Base-by-base conservation (phyloP, 1,139 yeast species). In the Geotrichum fermentans region DNA sequence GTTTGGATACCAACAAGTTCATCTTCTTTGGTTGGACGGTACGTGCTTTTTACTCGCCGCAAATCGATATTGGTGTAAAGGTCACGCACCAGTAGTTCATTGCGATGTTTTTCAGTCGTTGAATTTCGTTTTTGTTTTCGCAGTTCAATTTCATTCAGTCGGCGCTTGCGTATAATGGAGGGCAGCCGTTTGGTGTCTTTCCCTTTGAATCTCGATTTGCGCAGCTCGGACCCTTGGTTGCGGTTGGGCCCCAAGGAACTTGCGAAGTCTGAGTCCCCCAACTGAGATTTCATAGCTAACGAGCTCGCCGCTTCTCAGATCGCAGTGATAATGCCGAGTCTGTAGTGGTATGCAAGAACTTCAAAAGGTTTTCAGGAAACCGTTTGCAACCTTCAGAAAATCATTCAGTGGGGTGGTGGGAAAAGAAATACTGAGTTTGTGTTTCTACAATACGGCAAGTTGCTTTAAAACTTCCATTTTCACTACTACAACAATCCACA, bases 91-190 rank as follows among this genome's bases (percentile, higher is more conserved):
- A 40, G 24, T 2, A 29, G 28, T 18, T 40, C 43, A 17, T 20
- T 40, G 2, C 35, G 33, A 10, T 21, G 33, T n/a, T 32, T 21
- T 8, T 6, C 33, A 14, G 17, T 8, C 18, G 22, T 17, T 40
- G 26, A 17, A 6, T 24, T 21, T 10, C 36, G 80, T 70, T 89
- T 90, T 57, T 90, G 96, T 73, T 92, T 94, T 71, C 98, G 80
- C 64, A 92, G 78, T 67, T 90, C 97, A 55, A 92, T 95, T 70
- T 90, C 97, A 63, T 90, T 97, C 56, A 87, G 94, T 68, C 92
- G 98, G 68, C 97, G 84, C 68, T 98, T 84, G 69, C 97, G 89
- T 71, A 97, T 86, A 61, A 90, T 80, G 73, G 92, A 98, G 67
- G 90, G 97, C 55, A 89, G 87, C 63, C 86, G 85, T 67, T 92